Conservation (phyloP, 73 alveolate species). For the Tetrahymena thermophila region DNA sequence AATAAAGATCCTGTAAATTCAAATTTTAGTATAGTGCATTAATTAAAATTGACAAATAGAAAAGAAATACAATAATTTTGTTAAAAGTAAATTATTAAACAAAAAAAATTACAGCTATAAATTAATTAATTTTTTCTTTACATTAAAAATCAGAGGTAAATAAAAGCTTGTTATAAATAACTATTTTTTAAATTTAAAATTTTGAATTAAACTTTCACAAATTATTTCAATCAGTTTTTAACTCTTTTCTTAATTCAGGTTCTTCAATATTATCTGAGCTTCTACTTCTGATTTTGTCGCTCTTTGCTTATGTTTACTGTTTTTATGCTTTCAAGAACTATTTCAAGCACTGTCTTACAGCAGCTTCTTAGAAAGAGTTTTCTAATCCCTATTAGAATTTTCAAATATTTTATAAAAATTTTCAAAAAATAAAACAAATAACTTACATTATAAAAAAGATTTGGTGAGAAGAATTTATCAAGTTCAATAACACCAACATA, state of each 20-base stretch:
- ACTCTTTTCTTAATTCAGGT: not conserved
- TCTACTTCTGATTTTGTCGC: not conserved
- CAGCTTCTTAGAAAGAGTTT: not conserved
- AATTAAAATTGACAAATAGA: no score
- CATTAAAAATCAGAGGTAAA: no score
- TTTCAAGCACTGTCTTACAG: not conserved
- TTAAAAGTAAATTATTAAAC: no score
- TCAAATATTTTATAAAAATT: not conserved
- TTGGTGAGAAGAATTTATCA: not conserved
- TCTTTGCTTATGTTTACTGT: not conserved
- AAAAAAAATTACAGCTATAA: no score
- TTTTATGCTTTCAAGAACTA: not conserved
- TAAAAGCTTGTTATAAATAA: no score
- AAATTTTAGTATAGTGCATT: no score
- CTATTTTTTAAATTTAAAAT: not conserved
- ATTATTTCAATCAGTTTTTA: not conserved
- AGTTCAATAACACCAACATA: not conserved
- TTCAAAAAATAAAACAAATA: not conserved
- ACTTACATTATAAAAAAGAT: not conserved
- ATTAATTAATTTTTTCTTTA: no score
- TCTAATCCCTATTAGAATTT: not conserved
- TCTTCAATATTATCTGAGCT: not conserved
- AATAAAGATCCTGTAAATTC: no score
- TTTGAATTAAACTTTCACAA: not conserved
- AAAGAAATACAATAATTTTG: no score